Evolutionary conservation across 257 asterid species (phyloP), one percentile per base, ranked within the genome.

Genomic region (Lycium ferocissimum): DNA sequence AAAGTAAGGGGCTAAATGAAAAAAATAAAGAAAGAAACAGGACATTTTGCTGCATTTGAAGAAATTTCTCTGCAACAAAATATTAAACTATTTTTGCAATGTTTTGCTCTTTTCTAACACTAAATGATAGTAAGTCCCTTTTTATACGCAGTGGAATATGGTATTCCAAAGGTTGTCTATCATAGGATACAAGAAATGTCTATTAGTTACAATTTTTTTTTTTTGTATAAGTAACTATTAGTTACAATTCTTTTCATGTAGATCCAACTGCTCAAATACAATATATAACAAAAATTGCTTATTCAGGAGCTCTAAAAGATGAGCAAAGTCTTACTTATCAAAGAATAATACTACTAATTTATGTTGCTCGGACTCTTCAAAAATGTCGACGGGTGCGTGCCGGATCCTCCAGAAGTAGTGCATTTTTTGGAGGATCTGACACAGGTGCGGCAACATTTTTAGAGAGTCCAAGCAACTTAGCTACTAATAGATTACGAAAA

Each of bases 41-140:
- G 22, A 6, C 2, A 49, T 51, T 7, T 22, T 49, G 8, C 62
- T 13, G 45, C 62, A 76, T 53, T 13, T 51, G 26, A 49, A 22
- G 81, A 59, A 7, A n/a, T 59, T 22, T 22, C 15, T 22, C 40
- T 8, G 1, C 67, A 9, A 9, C 35, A n/a, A 61, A 61, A n/a
- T 35, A 13, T 67, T 35, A 14, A 67, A 38, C 11, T 67, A 35
- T 67, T 67, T 35, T 67, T 67, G 76, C 33, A 38, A 38, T 69
- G n/a, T 47, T 22, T 51, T 51, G 63, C 63, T 22, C 45, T 40
- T 40, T 22, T 75, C 62, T 75, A 75, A 75, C 81, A 75, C 61
- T 35, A 75, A 49, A 75, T 75, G 62, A 20, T 22, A 14, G 22
- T 17, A 76, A 40, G 47, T 33, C 47, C 22, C 38, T 67, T 37